phyloP scores from a whole-genome alignment of 2,329 filamentous ascomycete species.

The Paecilomyces formosus region DNA sequence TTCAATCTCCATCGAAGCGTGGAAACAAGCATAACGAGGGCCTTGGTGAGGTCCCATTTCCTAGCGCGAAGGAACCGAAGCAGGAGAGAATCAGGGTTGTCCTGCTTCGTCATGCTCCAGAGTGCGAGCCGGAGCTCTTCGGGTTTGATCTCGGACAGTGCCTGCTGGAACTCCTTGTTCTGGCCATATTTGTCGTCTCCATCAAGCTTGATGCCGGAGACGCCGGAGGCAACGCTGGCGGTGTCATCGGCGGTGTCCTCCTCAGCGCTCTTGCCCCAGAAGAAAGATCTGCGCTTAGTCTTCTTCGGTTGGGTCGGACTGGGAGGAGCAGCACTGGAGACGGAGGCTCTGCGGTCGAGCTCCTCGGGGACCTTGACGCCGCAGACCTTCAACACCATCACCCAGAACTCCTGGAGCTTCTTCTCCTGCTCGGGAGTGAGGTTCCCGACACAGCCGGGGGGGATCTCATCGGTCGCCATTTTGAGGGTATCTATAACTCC shows the following conservation, averaged over 20 bases:
- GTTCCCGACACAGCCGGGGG: slow-evolving; percentile 67
- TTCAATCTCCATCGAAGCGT: slow-evolving; percentile 85
- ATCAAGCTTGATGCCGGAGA: slow-evolving; percentile 36
- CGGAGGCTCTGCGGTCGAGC: slow-evolving; percentile 12
- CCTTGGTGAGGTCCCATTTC: slow-evolving; percentile 93
- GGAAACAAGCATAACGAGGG: slow-evolving; percentile 86
- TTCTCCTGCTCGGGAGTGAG: slow-evolving; percentile 83
- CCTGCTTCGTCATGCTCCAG: slow-evolving; percentile 92
- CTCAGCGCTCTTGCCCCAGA: slow-evolving; percentile 61
- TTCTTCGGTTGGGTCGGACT: slow-evolving; percentile 40
- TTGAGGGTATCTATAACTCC: slow-evolving; percentile 28
- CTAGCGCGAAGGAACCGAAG: slow-evolving; percentile 79
- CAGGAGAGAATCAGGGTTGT: slow-evolving; percentile 80
- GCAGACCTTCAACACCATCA: slow-evolving; percentile 65
- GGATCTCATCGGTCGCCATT: slow-evolving; percentile 24
- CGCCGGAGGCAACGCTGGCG: slow-evolving; percentile 30
- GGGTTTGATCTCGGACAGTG: slow-evolving; percentile 63
- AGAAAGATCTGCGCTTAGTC: slow-evolving; percentile 65
- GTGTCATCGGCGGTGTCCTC: slow-evolving; percentile 30
- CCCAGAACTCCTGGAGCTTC: slow-evolving; percentile 85
- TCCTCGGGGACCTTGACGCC: slow-evolving; percentile 44
- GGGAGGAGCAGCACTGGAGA: slow-evolving; percentile 8
- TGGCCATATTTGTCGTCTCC: slow-evolving; percentile 89
- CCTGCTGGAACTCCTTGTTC: slow-evolving; percentile 76
- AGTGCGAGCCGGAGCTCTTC: slow-evolving; percentile 73